phyloP scores from a whole-genome alignment of 768 basidiomycete genomes.

The Auricularia sp. region DNA sequence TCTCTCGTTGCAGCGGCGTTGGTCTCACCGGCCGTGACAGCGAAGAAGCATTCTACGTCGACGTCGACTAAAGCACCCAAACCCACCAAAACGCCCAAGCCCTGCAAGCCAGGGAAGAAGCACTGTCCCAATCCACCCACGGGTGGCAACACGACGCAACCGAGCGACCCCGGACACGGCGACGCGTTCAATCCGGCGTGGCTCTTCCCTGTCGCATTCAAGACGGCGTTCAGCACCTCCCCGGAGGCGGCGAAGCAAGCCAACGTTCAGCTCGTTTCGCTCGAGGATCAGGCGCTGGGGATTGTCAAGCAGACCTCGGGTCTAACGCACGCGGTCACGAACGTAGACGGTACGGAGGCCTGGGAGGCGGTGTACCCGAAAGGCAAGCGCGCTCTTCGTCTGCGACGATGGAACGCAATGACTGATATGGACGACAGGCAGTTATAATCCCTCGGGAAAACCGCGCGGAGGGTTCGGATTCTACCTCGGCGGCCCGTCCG shows the following conservation, averaged over 20 bases:
- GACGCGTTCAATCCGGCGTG: background rate
- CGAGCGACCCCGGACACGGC: no score
- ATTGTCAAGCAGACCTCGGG: slow-evolving; percentile 27
- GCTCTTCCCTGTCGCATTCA: slow-evolving; percentile 31
- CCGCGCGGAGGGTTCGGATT: slow-evolving; percentile 57
- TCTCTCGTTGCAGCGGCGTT: background rate
- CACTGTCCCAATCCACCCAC: background rate
- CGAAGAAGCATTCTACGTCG: background rate
- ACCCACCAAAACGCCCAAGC: background rate
- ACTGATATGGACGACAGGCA: slow-evolving; percentile 12
- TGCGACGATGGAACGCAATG: background rate
- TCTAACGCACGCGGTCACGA: slow-evolving; percentile 23
- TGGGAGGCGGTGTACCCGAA: slow-evolving; percentile 46
- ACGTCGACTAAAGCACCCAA: background rate
- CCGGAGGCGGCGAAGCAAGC: slow-evolving; percentile 15
- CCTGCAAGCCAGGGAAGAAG: background rate
- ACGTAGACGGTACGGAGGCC: slow-evolving; percentile 33
- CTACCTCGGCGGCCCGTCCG: slow-evolving; percentile 50
- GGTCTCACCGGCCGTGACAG: background rate
- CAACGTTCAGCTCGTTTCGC: slow-evolving; percentile 19
- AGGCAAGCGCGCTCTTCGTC: slow-evolving; percentile 19
- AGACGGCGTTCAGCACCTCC: slow-evolving; percentile 36
- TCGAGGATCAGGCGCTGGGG: slow-evolving; percentile 35
- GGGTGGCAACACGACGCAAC: background rate
- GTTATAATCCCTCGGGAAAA: slow-evolving; percentile 37